These are phyloP conservation scores for Monosporascus sp. DNA, from an alignment of 2,329 filamentous ascomycete species.

Conservation along the genomic window DNA sequence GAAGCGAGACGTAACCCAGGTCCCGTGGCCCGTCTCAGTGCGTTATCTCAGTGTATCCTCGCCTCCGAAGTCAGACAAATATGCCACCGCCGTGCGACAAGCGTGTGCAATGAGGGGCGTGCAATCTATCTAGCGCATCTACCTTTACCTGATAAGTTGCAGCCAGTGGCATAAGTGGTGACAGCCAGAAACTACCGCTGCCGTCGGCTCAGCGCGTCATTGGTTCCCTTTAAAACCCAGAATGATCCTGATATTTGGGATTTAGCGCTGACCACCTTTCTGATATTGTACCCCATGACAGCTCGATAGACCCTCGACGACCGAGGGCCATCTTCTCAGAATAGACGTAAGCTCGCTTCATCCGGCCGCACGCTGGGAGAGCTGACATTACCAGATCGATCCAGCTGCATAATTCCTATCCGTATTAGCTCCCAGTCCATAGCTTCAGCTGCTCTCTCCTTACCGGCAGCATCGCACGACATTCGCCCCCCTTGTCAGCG, in stretches of 20 bases:
- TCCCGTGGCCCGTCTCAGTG: neutral
- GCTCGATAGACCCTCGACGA: neutral
- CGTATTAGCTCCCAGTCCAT: neutral
- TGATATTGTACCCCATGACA: neutral
- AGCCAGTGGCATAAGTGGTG: no score
- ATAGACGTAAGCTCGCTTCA: neutral
- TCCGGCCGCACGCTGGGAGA: neutral
- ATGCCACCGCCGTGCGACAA: neutral
- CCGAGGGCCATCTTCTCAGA: neutral
- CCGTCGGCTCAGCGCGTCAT: neutral
- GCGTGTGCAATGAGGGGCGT: no score
- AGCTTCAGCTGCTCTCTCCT: neutral
- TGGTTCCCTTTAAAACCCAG: neutral
- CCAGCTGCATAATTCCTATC: neutral
- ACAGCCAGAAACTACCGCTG: neutral
- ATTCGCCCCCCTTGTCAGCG: neutral
- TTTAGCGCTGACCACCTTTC: neutral
- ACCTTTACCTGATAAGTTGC: neutral
- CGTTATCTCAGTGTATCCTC: neutral
- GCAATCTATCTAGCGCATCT: neutral
- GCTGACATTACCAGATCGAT: neutral
- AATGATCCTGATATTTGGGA: neutral
- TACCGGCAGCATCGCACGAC: neutral
- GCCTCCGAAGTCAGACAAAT: neutral
- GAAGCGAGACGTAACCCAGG: neutral